Base-by-base conservation (phyloP, 2,329 filamentous ascomycete species). In the Cadophora luteo-olivacea region DNA sequence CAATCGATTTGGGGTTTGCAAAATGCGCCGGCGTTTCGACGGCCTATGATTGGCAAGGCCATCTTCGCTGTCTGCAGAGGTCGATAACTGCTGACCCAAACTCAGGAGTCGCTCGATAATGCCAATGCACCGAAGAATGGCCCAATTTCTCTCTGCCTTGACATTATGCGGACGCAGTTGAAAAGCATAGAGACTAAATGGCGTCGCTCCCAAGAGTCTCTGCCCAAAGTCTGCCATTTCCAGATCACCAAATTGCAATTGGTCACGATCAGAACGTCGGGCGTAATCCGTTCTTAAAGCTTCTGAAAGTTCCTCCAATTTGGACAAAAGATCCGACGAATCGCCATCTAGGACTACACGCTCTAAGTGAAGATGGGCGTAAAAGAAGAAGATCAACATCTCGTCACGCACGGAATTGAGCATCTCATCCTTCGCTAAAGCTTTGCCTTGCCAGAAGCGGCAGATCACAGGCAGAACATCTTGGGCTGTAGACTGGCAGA, bases 171-270 rank as follows among this genome's bases (percentile, higher is more conserved):
- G 80, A 48, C 84, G 82, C 24, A 91, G 80, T 49, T 83, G 82
- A 73, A 90, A 89, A 0, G 83, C 66, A n/a, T 81, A 75, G 14
- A 86, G 16, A 79, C 79, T 64, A 86, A 86, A 73, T 80, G 83
- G 72, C 4, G 60, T 65, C n/a, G 19, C 29, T 63, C 65, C 51
- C 22, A n/a, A n/a, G n/a, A 22, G 54, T 22, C 48, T 51, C 19
- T 67, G 61, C 14, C 74, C 83, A 79, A 64, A 74, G 67, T 71
- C 83, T 77, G 76, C 82, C 75, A 75, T 77, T 73, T 75, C 84
- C 77, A 97, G 77, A 74, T 97, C 92, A 69, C 92, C 89, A n/a
- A 97, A 81, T 71, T 93, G 91, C 12, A 98, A 83, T 48, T 90
- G 87, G 60, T 92, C 89, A 68, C 88, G 88, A 60, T 92, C 89